Conservation (phyloP, 2,329 filamentous ascomycete genomes). For the Aspergillus ibericus region DNA sequence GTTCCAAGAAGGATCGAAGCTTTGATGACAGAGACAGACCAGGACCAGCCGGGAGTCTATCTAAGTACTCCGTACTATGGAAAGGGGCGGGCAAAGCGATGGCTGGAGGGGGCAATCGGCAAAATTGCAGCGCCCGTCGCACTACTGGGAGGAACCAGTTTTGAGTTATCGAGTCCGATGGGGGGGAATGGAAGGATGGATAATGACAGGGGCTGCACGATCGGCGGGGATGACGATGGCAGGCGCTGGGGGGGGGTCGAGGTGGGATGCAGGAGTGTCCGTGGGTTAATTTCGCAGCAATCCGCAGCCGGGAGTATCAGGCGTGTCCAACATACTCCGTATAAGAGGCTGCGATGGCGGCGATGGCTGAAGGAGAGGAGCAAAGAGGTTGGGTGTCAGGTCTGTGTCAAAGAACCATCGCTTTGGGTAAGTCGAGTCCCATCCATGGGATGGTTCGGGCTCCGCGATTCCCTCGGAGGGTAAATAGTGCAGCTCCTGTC, state of each 20-base stretch:
- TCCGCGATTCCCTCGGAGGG: not conserved
- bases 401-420: not conserved
- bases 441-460: not conserved
- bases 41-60: conserved; percentile 32
- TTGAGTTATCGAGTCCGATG: conserved; percentile 13
- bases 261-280: conserved; percentile 5
- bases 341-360: not conserved
- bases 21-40: conserved; percentile 19
- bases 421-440: not conserved
- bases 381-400: not conserved
- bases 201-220: conserved; percentile 21
- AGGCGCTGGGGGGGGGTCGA: conserved; percentile 4
- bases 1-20: conserved; percentile 12
- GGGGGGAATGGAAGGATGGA: conserved; percentile 6
- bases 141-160: conserved; percentile 14
- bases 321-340: too few relatives aligned
- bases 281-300: conserved; percentile 2
- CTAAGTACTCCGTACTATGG: not conserved
- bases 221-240: conserved; percentile 15
- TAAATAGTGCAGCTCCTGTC: not conserved
- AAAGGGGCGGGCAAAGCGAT: not conserved
- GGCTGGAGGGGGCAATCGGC: conserved; percentile 5
- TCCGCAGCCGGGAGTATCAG: not conserved
- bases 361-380: not conserved
- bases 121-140: conserved; percentile 8